These are phyloP conservation scores for Epithemia pelagica DNA, from an alignment of 108 stramenopile genomes.

Conservation along the genomic window DNA sequence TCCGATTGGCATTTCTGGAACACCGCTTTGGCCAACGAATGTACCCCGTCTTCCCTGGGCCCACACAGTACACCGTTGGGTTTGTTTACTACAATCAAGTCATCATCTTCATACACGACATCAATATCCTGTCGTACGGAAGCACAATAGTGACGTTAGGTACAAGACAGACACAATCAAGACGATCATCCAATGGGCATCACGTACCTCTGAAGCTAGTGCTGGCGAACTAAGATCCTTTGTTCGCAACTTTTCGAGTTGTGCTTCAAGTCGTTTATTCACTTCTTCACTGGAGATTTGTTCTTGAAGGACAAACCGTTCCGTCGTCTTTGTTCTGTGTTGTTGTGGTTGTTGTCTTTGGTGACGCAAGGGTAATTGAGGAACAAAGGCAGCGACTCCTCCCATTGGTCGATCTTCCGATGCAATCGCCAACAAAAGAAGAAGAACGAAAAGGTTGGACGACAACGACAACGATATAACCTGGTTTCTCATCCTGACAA, in stretches of 20 bases:
- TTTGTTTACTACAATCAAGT: constrained; percentile 77
- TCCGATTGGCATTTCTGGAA: constrained; percentile 30
- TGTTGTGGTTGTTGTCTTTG: no score
- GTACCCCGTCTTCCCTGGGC: constrained; percentile 42
- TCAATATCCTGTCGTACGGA: constrained; percentile 48
- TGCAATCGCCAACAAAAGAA: no score
- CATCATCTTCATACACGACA: constrained; percentile 71
- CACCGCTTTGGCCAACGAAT: constrained; percentile 54
- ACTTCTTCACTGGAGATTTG: constrained; percentile 21
- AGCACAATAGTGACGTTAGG: neutral
- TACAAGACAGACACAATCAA: neutral
- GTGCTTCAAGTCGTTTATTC: constrained; percentile 39
- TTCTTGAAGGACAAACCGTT: no score
- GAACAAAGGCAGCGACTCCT: no score
- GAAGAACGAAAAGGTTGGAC: no score
- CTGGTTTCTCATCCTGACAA: no score
- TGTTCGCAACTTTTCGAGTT: constrained; percentile 45
- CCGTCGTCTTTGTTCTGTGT: no score
- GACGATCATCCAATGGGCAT: constrained; percentile 23
- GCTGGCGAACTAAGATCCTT: constrained; percentile 14
- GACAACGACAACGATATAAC: no score
- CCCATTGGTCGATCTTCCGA: no score
- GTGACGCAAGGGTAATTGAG: no score
- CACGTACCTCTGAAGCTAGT: neutral
- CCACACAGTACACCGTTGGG: constrained; percentile 75